Base-by-base conservation (phyloP, 495 filamentous ascomycete species). In the Alectoria sarmentosa region DNA sequence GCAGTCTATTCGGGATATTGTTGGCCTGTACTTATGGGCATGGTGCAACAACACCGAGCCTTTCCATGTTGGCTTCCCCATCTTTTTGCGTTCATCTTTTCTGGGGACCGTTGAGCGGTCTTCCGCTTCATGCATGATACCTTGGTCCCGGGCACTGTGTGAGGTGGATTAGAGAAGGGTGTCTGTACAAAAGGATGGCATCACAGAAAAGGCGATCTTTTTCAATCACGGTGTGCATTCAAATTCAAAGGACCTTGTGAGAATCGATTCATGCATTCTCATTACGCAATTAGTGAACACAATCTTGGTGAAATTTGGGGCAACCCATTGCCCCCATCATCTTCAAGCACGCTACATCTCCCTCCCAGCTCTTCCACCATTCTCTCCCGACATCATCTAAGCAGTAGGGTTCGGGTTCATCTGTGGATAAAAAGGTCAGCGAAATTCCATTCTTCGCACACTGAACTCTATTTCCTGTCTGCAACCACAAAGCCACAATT, bases 381-480 rank as follows among this genome's bases (percentile, higher is more conserved):
- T 10, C 13, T 37, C 4, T 38, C 30, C 36, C 21, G 9, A 21
- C 23, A 26, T 26, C 30, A 38, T 14, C 32, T 65, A 68, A 37
- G 66, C 34, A 46, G 66, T 60, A 42, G 66, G 66, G 37, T 65
- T 65, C 21, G 66, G 66, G 55, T 68, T 68, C 66, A 68, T 68
- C 66, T 65, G 32, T 17, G 44, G 28, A 26, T 19, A 52, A 32
- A 32, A 11, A 39, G 19, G 41, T 67, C 44, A 66, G 65, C 48
- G 19, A 57, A 55, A 23, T 36, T 37, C 57, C 34, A 36, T 42
- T 14, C 17, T 15, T 30, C 36, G 6, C 37, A 42, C 34, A 37
- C n/a, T 21, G 32, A 0, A 42, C 2, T 28, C 21, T 38, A 19
- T 54, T 28, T 13, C 30, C n/a, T 34, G 14, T 21, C 13, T 23